Conservation (phyloP, 768 basidiomycete genomes). For the Termitomyces sp. region DNA sequence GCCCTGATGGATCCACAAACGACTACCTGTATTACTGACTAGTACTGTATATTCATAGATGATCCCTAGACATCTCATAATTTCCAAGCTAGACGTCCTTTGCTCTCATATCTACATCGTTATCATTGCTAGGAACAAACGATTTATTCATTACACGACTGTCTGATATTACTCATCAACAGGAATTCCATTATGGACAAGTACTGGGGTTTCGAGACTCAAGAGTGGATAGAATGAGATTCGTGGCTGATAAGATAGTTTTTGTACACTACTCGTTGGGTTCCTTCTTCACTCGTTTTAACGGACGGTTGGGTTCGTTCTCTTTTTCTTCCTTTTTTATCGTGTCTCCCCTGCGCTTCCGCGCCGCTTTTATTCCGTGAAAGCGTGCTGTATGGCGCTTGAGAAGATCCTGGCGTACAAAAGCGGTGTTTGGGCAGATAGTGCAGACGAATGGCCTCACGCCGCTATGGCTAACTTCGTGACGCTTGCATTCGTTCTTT, state of each 20-base stretch:
- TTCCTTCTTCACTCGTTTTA: slow-evolving; percentile 8
- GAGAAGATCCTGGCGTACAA: slow-evolving; percentile 66
- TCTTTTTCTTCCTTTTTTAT: slow-evolving; percentile 7
- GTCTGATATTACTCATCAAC: neutral
- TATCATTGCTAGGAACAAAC: neutral
- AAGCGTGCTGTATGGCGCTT: slow-evolving; percentile 61
- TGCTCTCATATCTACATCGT: neutral
- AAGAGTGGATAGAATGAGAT: neutral
- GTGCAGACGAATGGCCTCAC: slow-evolving; percentile 56
- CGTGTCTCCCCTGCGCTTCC: slow-evolving; percentile 13
- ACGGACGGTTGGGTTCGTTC: neutral
- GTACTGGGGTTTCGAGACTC: neutral
- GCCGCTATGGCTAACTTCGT: slow-evolving; percentile 63
- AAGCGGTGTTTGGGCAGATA: slow-evolving; percentile 52
- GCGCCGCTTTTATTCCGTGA: slow-evolving; percentile 39
- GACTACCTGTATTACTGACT: neutral
- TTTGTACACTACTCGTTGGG: neutral
- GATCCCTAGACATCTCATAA: neutral
- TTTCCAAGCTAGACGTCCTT: neutral
- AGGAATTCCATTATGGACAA: neutral
- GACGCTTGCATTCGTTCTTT: slow-evolving; percentile 76
- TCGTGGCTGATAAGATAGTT: neutral
- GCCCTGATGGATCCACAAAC: slow-evolving; percentile 37
- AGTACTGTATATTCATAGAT: slow-evolving; percentile 1
- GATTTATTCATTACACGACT: neutral